A percentile compares a stretch with the other conserved stretches of the same genome.
phyloP scores from a whole-genome alignment of 2,329 filamentous ascomycete species.

The Penicillium sp. region DNA sequence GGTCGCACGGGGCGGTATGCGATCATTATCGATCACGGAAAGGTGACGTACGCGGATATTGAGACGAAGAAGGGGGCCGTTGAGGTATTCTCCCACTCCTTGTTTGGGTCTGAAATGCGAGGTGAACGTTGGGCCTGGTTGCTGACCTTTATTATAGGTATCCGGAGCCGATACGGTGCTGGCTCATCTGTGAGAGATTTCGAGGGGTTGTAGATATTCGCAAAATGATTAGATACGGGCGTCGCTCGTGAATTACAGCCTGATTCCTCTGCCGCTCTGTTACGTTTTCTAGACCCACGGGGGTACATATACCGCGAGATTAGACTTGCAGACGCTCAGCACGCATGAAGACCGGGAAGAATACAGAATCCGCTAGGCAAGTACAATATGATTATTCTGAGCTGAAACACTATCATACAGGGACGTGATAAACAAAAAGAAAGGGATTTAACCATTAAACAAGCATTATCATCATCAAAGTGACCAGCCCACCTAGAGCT shows the following conservation, averaged over 20 bases:
- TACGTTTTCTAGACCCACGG: not conserved
- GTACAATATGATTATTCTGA: not conserved
- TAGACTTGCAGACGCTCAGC: not conserved
- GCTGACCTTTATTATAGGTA: constrained; percentile 25
- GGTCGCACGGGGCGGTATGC: constrained; percentile 79
- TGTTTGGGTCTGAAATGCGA: not conserved
- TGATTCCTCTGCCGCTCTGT: not conserved
- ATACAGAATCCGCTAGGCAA: not conserved
- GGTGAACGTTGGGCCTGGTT: not conserved
- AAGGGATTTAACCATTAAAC: not conserved
- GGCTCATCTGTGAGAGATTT: constrained; percentile 32
- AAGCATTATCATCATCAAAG: not conserved
- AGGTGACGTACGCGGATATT: constrained; percentile 76
- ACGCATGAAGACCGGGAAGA: not conserved
- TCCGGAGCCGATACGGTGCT: constrained; percentile 41
- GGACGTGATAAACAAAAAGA: not conserved
- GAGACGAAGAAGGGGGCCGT: constrained; percentile 57
- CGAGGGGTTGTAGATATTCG: not conserved
- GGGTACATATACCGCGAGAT: not conserved
- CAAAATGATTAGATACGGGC: not conserved
- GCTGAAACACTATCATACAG: not conserved
- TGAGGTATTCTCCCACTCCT: constrained; percentile 33
- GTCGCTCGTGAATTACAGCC: not conserved
- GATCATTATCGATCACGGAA: constrained; percentile 79
- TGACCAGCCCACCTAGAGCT: not conserved